These are phyloP conservation scores for Populus deltoides DNA, from an alignment of 345 rosid genomes.

Conservation along the genomic window DNA sequence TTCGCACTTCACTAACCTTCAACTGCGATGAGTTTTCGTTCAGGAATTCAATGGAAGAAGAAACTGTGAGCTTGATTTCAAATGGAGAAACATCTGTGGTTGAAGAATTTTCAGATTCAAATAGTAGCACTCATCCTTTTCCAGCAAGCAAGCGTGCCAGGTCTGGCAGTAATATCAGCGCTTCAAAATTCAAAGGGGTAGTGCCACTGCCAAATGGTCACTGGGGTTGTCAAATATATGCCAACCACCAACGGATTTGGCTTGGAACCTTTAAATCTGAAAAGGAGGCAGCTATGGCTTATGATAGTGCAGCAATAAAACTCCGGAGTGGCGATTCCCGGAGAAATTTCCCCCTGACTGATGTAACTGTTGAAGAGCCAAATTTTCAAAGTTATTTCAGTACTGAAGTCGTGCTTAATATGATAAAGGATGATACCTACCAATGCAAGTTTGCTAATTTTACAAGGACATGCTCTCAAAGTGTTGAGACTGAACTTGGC, in stretches of 20 bases:
- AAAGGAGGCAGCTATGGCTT: slow-evolving; percentile 63
- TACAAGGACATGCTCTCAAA: slow-evolving; percentile 22
- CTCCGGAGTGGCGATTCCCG: slow-evolving; percentile 41
- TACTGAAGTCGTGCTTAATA: slow-evolving; percentile 38
- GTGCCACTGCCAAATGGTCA: slow-evolving; percentile 55
- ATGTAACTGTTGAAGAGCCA: slow-evolving; percentile 34
- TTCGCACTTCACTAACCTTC: neutral
- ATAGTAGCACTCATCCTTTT: slow-evolving; percentile 23
- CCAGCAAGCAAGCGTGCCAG: slow-evolving; percentile 26
- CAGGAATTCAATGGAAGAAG: slow-evolving; percentile 30
- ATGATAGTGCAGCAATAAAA: slow-evolving; percentile 60
- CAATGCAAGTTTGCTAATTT: slow-evolving; percentile 46
- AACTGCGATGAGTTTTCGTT: no score
- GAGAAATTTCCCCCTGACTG: slow-evolving; percentile 42
- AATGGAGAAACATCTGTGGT: slow-evolving; percentile 8
- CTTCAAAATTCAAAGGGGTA: slow-evolving; percentile 53
- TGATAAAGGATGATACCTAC: slow-evolving; percentile 71
- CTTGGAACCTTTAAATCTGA: slow-evolving; percentile 69
- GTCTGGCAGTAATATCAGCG: neutral
- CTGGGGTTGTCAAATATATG: slow-evolving; percentile 72
- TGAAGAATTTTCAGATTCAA: slow-evolving; percentile 39
- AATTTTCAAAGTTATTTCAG: slow-evolving; percentile 42
- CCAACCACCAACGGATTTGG: slow-evolving; percentile 54
- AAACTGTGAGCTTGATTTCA: slow-evolving; percentile 22
- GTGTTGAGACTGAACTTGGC: slow-evolving; percentile 5